Percentiles rank a stretch among this genome's conserved stretches.
These are phyloP conservation scores for Lachancea kluyveri DNA, from an alignment of 805 yeast genomes.

Conservation along the genomic window DNA sequence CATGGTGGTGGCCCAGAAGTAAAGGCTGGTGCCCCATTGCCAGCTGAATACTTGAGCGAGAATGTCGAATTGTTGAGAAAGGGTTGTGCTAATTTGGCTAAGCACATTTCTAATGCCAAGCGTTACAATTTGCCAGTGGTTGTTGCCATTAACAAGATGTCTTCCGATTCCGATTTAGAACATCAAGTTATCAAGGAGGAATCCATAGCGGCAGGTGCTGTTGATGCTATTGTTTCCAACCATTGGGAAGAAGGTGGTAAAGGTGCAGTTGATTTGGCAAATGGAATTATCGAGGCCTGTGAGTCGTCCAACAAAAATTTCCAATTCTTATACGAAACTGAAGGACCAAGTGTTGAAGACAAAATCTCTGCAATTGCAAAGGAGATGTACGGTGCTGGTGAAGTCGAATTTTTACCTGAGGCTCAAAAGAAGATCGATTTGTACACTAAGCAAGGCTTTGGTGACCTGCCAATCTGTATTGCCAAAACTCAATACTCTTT, in stretches of 20 bases:
- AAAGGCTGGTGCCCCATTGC: constrained; percentile 76
- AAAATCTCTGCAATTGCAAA: constrained; percentile 62
- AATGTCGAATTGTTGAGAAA: constrained; percentile 59
- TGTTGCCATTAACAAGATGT: constrained; percentile 76
- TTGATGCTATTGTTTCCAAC: constrained; percentile 71
- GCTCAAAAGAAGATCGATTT: constrained; percentile 65
- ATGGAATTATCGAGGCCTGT: constrained; percentile 61
- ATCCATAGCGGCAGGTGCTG: constrained; percentile 72
- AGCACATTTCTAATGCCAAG: constrained; percentile 69
- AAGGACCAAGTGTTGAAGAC: constrained; percentile 54
- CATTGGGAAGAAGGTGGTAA: constrained; percentile 86
- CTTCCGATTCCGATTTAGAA: constrained; percentile 64
- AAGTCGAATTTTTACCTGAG: constrained; percentile 59
- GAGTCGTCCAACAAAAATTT: constrained; percentile 35
- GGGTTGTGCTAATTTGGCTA: constrained; percentile 71
- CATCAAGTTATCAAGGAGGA: constrained; percentile 61
- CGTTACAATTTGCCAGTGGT: constrained; percentile 72
- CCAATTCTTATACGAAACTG: constrained; percentile 55
- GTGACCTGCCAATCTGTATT: constrained; percentile 72
- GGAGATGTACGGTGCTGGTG: constrained; percentile 73
- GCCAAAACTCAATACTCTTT: constrained; percentile 84
- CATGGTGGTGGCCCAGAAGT: constrained; percentile 91
- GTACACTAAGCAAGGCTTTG: constrained; percentile 71
- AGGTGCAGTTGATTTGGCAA: constrained; percentile 71
- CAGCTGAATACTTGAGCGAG: constrained; percentile 66